Percentiles rank a stretch among this genome's conserved stretches.
phyloP scores from a whole-genome alignment of 768 basidiomycete genomes.

The Naganishia vaughanmartiniae region DNA sequence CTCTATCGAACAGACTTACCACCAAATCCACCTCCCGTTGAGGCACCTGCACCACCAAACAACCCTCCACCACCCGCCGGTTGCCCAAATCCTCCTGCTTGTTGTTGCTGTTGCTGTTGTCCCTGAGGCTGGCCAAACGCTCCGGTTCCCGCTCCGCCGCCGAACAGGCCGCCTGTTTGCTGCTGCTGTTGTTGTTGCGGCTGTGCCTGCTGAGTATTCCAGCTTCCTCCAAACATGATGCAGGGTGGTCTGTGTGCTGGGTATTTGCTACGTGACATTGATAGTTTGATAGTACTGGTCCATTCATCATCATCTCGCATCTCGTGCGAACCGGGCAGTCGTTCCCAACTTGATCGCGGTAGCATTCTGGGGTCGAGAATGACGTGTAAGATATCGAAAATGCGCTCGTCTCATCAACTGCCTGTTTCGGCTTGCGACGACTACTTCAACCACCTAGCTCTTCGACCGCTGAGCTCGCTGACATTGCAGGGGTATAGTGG shows the following conservation, averaged over 20 bases:
- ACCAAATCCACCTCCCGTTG: slow-evolving; percentile 44
- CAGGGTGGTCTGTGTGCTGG: slow-evolving; percentile 14
- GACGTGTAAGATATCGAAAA: not conserved
- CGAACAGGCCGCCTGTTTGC: slow-evolving; percentile 43
- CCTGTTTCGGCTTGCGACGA: too few species aligned
- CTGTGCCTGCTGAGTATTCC: slow-evolving; percentile 27
- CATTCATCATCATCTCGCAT: not conserved
- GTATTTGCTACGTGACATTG: not conserved
- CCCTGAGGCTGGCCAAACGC: slow-evolving; percentile 25
- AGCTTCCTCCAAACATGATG: slow-evolving; percentile 24
- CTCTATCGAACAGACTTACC: not conserved
- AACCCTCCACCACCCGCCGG: slow-evolving; percentile 21
- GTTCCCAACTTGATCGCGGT: not conserved
- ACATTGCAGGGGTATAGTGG: too few species aligned
- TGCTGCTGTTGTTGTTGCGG: slow-evolving; percentile 30
- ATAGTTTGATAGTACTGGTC: not conserved
- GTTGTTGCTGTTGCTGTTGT: slow-evolving; percentile 37
- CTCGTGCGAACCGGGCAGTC: not conserved
- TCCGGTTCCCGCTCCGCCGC: slow-evolving; percentile 30
- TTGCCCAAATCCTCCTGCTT: not conserved
- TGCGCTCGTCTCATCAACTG: too few species aligned
- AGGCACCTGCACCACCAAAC: slow-evolving; percentile 18
- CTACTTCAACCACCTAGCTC: too few species aligned
- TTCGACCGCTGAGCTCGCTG: too few species aligned
- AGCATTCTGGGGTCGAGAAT: not conserved